Evolutionary conservation across 202 grass and related monocot genomes (phyloP), one percentile per base, ranked within the genome.

Genomic region (Musa balbisiana): DNA sequence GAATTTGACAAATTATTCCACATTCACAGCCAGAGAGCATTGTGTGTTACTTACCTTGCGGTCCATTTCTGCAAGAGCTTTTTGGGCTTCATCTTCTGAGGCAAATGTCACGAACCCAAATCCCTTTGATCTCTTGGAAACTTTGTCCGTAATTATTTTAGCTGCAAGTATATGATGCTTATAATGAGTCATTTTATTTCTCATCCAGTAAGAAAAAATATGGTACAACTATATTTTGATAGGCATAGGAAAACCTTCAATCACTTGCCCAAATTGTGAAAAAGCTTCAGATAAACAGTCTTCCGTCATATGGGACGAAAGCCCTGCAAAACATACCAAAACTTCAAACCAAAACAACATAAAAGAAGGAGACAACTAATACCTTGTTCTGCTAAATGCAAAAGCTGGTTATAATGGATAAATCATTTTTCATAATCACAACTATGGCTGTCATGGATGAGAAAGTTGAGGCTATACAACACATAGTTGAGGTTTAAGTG

Each of bases 41-140:
- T 25, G 3, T 23, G 24, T 68, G 49, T 63, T 68, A 55, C 75
- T 89, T 87, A 87, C 90, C 84, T 97, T 93, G 82, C 90, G 90
- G 20, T 89, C 89, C 90, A 91, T 93, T 67, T 93, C 90, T 15
- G 82, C 69, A 27, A 84, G 78, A 51, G 93, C 90, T 51, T 82
- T 93, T 52, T 79, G 78, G 50, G 88, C 90, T 70, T 91, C 90
- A 49, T 91, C 90, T 55, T 89, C 72, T 2, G 86, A 89, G 16
- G 90, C 90, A 84, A 91, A 93, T 84, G 92, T 93, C 49, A 93
- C 86, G 74, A 97, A 97, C 52, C 93, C 88, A 56, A 97, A 92
- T 54, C 93, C 93, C 78, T 92, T 93, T 22, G 93, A 80, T 80
- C 73, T 76, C 79, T 76, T 70, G 56, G 86, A 80, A 29, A 84